Evolutionary conservation across 179 eudicot species (phyloP), one percentile per base, ranked within the genome.

Genomic region (Camellia oleifera): DNA sequence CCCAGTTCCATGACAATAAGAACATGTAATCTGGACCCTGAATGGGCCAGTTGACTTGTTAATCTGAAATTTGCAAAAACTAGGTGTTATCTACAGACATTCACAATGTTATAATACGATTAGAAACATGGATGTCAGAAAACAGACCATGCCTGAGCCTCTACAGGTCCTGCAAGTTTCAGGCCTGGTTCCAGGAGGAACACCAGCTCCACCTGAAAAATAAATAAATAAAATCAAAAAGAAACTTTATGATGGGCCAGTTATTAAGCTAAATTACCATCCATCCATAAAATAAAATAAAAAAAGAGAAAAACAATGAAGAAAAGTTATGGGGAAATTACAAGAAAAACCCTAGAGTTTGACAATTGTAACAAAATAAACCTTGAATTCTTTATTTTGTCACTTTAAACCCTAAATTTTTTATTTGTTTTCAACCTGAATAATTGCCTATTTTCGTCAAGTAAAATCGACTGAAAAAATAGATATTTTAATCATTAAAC

Each of bases 171-270:
- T 89, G 84, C 98, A 95, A 7, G 97, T 95, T 81, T 92, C 94
- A 48, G 97, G 98, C 87, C 84, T 90, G 74, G 98, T 92, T 81
- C 98, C 98, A 80, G 98, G 95, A 81, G 98, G 98, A 83, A 95
- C 97, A 56, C 98, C 98, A 65, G 92, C 70, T 82, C 92, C 94
- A 80, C 88, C 94, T 91, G 79, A 50, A 70, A 79, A 56, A 20
- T 15, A 6, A 46, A 17, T 52, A 7, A 40, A 18, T n/a, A 7
- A 9, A 32, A 13, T 3, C 3, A 26, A 44, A 20, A 20, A 23
- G 10, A 56, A 48, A 13, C 48, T 48, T 48, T 23, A 9, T 56
- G 10, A 6, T 69, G 73, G 72, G 13, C 5, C 44, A 17, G 74
- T 17, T 70, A 48, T 54, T 40, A 10, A 70, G 48, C 50, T 48